Evolutionary conservation across 768 basidiomycete genomes (phyloP).

Genomic region (Leucosporidium yakuticum): DNA sequence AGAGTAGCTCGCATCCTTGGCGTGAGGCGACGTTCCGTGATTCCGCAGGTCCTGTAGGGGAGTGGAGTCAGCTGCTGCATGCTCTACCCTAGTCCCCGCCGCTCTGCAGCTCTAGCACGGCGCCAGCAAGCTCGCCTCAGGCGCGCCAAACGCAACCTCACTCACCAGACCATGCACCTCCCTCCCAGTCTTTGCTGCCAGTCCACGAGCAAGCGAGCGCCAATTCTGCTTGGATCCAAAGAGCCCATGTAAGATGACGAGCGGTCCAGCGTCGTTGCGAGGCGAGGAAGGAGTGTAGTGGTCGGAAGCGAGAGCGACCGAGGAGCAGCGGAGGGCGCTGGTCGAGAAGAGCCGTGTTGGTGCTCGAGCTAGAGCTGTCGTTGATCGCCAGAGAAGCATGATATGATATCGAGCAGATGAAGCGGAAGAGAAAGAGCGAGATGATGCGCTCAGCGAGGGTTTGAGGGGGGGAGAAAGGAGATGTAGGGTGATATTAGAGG

Average conservation of each 20-base stretch:
- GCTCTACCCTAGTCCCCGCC: too few relatives aligned
- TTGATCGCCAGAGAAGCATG: too few relatives aligned
- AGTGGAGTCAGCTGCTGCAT: too few relatives aligned
- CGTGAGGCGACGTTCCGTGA: constrained; percentile 76
- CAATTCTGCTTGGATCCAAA: constrained; percentile 73
- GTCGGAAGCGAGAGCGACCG: not conserved
- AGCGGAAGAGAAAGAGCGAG: too few relatives aligned
- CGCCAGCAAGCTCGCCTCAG: not conserved
- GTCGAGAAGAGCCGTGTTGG: too few relatives aligned
- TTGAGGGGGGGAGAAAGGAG: too few relatives aligned
- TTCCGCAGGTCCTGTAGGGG: constrained; percentile 70
- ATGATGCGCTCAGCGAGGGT: too few relatives aligned
- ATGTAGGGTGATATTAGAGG: too few relatives aligned
- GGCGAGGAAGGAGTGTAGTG: not conserved
- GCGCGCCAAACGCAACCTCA: too few relatives aligned
- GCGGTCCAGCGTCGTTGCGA: constrained; percentile 9
- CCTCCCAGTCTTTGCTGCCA: constrained; percentile 45
- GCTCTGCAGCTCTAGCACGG: not conserved
- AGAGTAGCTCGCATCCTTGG: constrained; percentile 63
- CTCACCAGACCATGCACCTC: not conserved
- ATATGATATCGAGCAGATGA: too few relatives aligned
- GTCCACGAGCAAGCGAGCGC: constrained; percentile 69
- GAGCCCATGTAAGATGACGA: constrained; percentile 38
- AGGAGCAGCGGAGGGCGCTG: not conserved
- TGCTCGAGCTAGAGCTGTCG: too few relatives aligned